Percentiles rank a stretch among this genome's conserved stretches.
Evolutionary conservation across 1,284 basidiomycete species (phyloP).

Genomic region (Sporisorium reilianum): DNA sequence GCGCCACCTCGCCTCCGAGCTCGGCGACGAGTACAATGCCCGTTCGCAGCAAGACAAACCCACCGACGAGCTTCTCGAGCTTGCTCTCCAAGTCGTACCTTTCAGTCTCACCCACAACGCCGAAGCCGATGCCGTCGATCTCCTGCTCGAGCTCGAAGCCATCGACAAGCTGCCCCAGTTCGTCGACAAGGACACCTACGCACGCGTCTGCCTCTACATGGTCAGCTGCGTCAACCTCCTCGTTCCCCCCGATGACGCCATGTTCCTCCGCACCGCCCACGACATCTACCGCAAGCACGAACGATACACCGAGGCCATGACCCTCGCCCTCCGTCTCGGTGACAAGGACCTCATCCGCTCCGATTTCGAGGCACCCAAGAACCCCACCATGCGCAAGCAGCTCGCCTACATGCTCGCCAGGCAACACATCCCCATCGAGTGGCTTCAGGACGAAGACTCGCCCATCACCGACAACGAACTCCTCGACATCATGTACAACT

Average conservation of each 20-base stretch:
- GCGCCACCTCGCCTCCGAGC: constrained; percentile 93
- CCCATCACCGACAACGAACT: constrained; percentile 72
- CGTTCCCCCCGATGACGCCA: constrained; percentile 90
- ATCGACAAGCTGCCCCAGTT: constrained; percentile 74
- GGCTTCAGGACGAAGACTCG: constrained; percentile 78
- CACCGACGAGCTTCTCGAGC: constrained; percentile 71
- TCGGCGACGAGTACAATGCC: constrained; percentile 88
- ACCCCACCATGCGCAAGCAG: constrained; percentile 85
- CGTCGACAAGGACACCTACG: constrained; percentile 81
- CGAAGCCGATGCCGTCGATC: constrained; percentile 97
- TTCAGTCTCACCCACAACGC: constrained; percentile 96
- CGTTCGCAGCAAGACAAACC: constrained; percentile 62
- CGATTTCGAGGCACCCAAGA: constrained; percentile 67
- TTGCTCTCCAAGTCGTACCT: constrained; percentile 87
- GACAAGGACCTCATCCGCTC: constrained; percentile 79
- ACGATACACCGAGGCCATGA: constrained; percentile 91
- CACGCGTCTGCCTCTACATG: constrained; percentile 97
- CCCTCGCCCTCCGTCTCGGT: constrained; percentile 86
- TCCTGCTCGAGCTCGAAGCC: constrained; percentile 93
- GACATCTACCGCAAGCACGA: constrained; percentile 88
- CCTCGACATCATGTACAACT: constrained; percentile 80
- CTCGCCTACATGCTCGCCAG: constrained; percentile 93
- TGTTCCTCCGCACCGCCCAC: constrained; percentile 91
- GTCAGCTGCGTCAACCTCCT: constrained; percentile 90
- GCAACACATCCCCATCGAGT: constrained; percentile 89